Evolutionary conservation across 805 yeast genomes (phyloP).

Genomic region (Wickerhamiella nectarea): DNA sequence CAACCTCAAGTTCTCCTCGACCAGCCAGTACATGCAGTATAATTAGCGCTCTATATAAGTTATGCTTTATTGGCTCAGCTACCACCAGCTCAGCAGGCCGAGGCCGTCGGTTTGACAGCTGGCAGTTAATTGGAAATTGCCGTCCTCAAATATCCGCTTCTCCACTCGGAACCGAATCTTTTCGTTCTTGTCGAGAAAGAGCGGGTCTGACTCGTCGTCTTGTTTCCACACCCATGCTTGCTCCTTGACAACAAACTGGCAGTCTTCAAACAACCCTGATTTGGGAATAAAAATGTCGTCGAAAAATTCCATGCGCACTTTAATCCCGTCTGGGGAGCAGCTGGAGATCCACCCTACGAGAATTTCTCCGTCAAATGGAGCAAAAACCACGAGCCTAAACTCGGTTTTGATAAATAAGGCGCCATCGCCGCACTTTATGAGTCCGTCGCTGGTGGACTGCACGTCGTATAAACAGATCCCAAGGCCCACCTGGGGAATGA

Average conservation of each 20-base stretch:
- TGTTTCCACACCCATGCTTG: slow-evolving; percentile 93
- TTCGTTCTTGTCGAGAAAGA: slow-evolving; percentile 82
- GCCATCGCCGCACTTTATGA: slow-evolving; percentile 89
- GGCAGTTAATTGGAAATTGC: slow-evolving; percentile 76
- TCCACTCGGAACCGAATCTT: slow-evolving; percentile 85
- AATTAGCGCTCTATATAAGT: slow-evolving; percentile 46
- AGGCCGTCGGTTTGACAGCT: slow-evolving; percentile 93
- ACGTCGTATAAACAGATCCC: slow-evolving; percentile 79
- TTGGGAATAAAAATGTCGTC: slow-evolving; percentile 87
- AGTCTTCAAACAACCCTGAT: slow-evolving; percentile 63
- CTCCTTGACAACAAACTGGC: slow-evolving; percentile 52
- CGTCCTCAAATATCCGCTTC: slow-evolving; percentile 59
- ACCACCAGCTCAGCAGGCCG: slow-evolving; percentile 98
- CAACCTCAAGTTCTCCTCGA: slow-evolving; percentile 91
- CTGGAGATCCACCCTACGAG: slow-evolving; percentile 86
- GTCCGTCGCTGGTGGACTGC: slow-evolving; percentile 70
- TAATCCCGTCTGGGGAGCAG: slow-evolving; percentile 76
- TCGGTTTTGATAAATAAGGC: slow-evolving; percentile 58
- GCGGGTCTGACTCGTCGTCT: slow-evolving; percentile 41
- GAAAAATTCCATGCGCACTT: slow-evolving; percentile 71
- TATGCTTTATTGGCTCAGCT: slow-evolving; percentile 20
- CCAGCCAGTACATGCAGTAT: slow-evolving; percentile 97
- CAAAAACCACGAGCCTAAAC: slow-evolving; percentile 69
- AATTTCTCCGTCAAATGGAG: slow-evolving; percentile 90
- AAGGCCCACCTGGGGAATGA: slow-evolving; percentile 72